Evolutionary conservation across 164 flowering plant genomes (phyloP).

Genomic region (Cinnamomum micranthum): DNA sequence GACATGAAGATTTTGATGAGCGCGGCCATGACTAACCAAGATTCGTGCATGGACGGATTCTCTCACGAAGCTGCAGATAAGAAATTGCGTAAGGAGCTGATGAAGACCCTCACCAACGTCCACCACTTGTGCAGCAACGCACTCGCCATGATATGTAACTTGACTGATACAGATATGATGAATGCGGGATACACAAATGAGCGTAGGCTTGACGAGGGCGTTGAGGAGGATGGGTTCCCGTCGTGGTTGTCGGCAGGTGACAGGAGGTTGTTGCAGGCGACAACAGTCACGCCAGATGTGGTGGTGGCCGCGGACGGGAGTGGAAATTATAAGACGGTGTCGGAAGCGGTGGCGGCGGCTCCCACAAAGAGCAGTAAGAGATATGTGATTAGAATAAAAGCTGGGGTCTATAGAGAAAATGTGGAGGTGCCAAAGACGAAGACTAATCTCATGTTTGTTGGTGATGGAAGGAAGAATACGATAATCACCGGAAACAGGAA

Average conservation of each 20-base stretch:
- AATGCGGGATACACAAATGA: slow-evolving; percentile 12
- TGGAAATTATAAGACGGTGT: slow-evolving; percentile 61
- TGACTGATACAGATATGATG: slow-evolving; percentile 62
- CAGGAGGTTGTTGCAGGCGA: slow-evolving; percentile 54
- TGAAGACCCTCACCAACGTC: slow-evolving; percentile 34
- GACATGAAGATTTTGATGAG: slow-evolving; percentile 62
- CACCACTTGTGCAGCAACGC: slow-evolving; percentile 68
- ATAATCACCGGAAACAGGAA: slow-evolving; percentile 74
- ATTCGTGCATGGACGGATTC: slow-evolving; percentile 75
- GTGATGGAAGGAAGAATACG: slow-evolving; percentile 75
- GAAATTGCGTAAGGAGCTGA: slow-evolving; percentile 31
- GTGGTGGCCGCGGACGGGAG: slow-evolving; percentile 92
- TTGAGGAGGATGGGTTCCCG: slow-evolving; percentile 40
- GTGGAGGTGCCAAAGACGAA: slow-evolving; percentile 79
- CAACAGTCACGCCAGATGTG: slow-evolving; percentile 47
- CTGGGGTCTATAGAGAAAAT: slow-evolving; percentile 79
- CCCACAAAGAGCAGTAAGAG: slow-evolving; percentile 60
- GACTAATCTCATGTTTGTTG: slow-evolving; percentile 72
- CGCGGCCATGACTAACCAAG: slow-evolving; percentile 79
- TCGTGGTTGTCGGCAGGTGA: slow-evolving; percentile 75
- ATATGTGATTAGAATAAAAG: slow-evolving; percentile 69
- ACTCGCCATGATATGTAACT: slow-evolving; percentile 76
- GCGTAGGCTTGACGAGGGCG: slow-evolving; percentile 20
- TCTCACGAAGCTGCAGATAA: slow-evolving; percentile 61
- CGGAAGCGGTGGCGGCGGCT: slow-evolving; percentile 80